Base-by-base conservation (phyloP, 495 filamentous ascomycete species). In the Xylaria venustula region DNA sequence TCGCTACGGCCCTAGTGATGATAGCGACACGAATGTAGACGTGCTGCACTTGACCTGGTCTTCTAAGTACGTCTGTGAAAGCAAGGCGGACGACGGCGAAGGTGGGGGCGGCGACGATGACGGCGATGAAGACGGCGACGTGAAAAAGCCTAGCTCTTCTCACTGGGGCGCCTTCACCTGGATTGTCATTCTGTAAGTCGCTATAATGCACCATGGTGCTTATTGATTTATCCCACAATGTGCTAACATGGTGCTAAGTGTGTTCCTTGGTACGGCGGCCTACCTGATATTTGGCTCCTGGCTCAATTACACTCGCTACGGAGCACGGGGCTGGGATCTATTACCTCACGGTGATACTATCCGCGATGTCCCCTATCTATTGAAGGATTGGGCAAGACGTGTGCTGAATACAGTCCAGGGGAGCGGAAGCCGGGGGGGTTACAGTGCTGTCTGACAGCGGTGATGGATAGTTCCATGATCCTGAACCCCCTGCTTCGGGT, bases 221-320 rank as follows among this genome's bases (percentile, higher is more conserved):
- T n/a, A 19, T 56, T 45, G 17, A 62, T 26, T 34, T 23, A 36
- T 17, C 25, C 26, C 17, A 36, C 7, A n/a, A 48, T n/a, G 1
- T 59, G 26, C 62, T 67, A 61, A 67, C 23, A 28, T 32, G 9
- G 14, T n/a, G 17, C 23, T 3, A 64, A 93, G 93, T 62, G 73
- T 88, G 69, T 98, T 98, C 83, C 83, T 98, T 47, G 85, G 83
- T 46, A 84, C 86, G 17, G 92, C 94, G 15, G 78, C 95, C 20
- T 98, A 98, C 75, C 87, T 98, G 64, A 97, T 98, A 73, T 98
- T 98, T 68, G 92, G 92, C 68, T 95, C 92, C 22, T 98, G 94
- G 94, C 87, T 98, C 65, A 98, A 98, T 79, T 98, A 98, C 82
- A 97, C 91, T 80, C 91, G 92, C 58, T 95, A 96, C 72, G 93